Base-by-base conservation (phyloP, 306 rosid species). In the Cicer yamashitae region DNA sequence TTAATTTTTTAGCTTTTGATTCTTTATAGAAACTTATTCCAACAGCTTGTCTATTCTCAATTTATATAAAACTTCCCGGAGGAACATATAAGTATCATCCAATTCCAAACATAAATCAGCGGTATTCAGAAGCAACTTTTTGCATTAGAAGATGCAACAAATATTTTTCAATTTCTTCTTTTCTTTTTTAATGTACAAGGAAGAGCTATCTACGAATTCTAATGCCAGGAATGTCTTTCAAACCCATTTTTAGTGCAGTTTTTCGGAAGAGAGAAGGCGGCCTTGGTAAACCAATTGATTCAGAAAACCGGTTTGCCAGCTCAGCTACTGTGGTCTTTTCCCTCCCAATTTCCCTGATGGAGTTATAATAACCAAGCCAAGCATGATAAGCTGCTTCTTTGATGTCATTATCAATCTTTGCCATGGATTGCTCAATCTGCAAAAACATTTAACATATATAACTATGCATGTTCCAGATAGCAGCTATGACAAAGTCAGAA, bases 331-430 rank as follows among this genome's bases (percentile, higher is more conserved):
- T 85, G 75, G 85, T 86, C 81, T 92, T 92, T 51, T 94, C 96
- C 74, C 97, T 89, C 51, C 97, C 92, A 68, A 87, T 87, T 88
- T 90, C 96, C 77, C 86, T 85, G 75, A 94, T 84, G 18, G 99
- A 90, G 83, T 92, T 94, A 71, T 92, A 94, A 82, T 94, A 92
- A 44, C 96, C 93, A 22, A 92, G 99, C 97, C 97, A 94, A 5
- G 93, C 87, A 80, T 94, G 99, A 84, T 89, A 94, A 14, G 99
- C 98, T 39, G 87, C 94, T 81, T 89, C 98, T 84, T 94, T 94
- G 54, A 86, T 80, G 67, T 89, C 89, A 61, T 58, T 79, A 73
- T 89, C 96, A 25, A 94, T 83, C 88, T 86, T 94, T 47, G 86
- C 84, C 86, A 94, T 86, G 7, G 93, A 88, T 8, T 84, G 82